Evolutionary conservation across 2,329 filamentous ascomycete genomes (phyloP), one percentile per base, ranked within the genome.

Genomic region (Pestalotiopsis sp.): DNA sequence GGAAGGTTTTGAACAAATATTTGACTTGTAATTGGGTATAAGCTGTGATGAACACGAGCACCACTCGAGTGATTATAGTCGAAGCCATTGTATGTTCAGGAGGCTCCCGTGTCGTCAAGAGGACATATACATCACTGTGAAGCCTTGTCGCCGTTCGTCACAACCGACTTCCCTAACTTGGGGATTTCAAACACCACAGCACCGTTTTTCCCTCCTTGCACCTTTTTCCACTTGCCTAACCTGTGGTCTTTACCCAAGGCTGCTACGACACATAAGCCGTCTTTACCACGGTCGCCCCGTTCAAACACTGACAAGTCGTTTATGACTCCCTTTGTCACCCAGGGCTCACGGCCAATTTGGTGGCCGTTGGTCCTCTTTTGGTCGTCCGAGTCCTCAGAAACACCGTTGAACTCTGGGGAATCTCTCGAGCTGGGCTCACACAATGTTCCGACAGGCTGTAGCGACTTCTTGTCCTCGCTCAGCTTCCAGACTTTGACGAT

Each of bases 281-380:
- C 88, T 73, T 88, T 90, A 39, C 92, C 93, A 69, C 91, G 85
- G 20, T 94, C 91, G 3, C 94, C 94, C 20, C 93, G 87, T 79
- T 98, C 96, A 74, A 96, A 94, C 14, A 97, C 87, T 1, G 93
- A 89, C 69, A 99, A 91, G 73, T 93, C 94, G 77, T 98, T 99
- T 73, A 99, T 86, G 7, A 98, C 86, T 57, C 96, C 96, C 74
- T 87, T 88, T 66, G 94, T 85, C 20, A 71, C 68, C 69, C 73
- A 76, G 1, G 73, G 41, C 61, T 65, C 64, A 45, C 23, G 63
- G 67, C 27, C 62, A 63, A 61, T 17, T 71, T 63, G 45, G 57
- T 65, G n/a, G 65, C 67, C 69, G 11, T 69, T 69, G 66, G 69
- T 76, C 69, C 74, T 66, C 57, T 72, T 68, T 27, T 75, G 71